Conservation (phyloP, 2,329 filamentous ascomycete genomes). For the Fusarium phyllophilum region DNA sequence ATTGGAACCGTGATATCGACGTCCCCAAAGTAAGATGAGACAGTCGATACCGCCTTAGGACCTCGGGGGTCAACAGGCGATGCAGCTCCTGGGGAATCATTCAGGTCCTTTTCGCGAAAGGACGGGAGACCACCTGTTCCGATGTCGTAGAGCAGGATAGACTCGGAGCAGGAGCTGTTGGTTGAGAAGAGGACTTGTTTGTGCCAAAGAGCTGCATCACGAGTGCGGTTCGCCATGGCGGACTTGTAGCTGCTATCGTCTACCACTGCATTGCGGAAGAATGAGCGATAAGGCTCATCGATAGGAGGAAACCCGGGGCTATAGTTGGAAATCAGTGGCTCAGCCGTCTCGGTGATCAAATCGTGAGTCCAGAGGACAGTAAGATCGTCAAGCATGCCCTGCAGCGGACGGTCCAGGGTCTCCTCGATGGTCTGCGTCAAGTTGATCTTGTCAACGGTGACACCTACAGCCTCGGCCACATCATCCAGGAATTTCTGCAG, state of each 20-base stretch:
- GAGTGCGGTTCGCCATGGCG: neutral
- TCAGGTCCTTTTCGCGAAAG: neutral
- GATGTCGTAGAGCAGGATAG: neutral
- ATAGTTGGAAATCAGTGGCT: neutral
- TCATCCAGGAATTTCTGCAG: neutral
- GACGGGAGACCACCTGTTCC: neutral
- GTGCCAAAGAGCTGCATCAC: neutral
- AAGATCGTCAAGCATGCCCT: neutral
- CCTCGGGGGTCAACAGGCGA: neutral
- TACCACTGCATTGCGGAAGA: neutral
- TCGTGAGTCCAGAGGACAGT: neutral
- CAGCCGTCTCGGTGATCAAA: neutral
- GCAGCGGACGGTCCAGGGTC: accelerated
- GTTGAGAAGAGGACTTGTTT: neutral
- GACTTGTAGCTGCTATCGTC: neutral
- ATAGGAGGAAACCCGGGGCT: neutral
- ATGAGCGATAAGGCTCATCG: neutral
- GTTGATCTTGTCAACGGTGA: neutral
- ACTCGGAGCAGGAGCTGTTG: neutral
- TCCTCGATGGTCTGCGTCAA: neutral
- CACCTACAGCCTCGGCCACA: neutral
- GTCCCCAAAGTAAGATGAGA: neutral
- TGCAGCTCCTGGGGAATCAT: neutral
- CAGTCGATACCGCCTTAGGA: neutral
- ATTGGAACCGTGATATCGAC: neutral